Evolutionary conservation across 2,329 filamentous ascomycete species (phyloP), one percentile per base, ranked within the genome.

Genomic region (Neobulgaria alba): DNA sequence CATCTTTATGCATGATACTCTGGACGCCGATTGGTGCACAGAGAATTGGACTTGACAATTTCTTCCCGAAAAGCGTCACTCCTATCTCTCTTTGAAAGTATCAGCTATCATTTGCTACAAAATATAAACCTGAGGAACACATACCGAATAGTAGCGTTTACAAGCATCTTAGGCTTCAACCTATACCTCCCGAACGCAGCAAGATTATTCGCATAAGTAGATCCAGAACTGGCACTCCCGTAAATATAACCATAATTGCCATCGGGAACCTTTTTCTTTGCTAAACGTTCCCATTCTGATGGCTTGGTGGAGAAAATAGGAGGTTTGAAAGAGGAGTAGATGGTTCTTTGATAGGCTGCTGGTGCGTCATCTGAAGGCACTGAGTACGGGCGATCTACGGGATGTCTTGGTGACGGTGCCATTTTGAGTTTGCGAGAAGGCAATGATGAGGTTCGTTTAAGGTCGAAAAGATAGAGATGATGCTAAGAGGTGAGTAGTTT

Each of bases 11-110:
- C 55, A 82, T 78, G 21, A 84, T 76, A 2, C 66, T 65, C 52
- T 86, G 80, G 0, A 85, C 79, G 0, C 83, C 82, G 2, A 87
- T 68, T 0, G 82, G 82, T 1, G 80, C 81, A 54, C 82, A 72
- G 2, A 84, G 56, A 1, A 83, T 49, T 0, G 78, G 79, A 20
- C 36, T 47, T 7, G 23, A 26, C 7, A 26, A 12, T 26, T 26
- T 26, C 7, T 7, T 12, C 23, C 23, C 23, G 23, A 26, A 26
- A 26, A 26, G 23, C 23, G 7, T 73, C 62, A 5, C 60, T 61
- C n/a, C 77, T 56, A 45, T 77, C 7, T 26, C 23, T 32, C 19
- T 21, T 31, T 19, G 33, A 36, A 21, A 17, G n/a, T 10, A 36
- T 17, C 10, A 43, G 29, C 31, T 26, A 7, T 26, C 23, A 26